These are phyloP conservation scores for Aspergillus sp. DNA, from an alignment of 2,329 filamentous ascomycete species.

Conservation along the genomic window DNA sequence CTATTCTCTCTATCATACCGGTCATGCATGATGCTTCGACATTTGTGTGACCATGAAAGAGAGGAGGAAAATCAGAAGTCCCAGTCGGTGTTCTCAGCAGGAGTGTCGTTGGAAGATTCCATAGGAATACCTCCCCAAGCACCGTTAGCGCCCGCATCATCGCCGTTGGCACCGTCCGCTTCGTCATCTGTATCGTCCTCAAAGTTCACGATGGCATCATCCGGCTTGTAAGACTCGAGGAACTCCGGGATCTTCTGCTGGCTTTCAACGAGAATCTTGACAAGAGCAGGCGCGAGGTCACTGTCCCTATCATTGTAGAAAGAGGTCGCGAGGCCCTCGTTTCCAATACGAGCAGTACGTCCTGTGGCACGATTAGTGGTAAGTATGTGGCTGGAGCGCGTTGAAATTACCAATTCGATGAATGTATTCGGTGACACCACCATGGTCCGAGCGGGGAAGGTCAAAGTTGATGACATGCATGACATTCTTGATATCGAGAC, in stretches of 20 bases:
- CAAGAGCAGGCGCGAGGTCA: constrained; percentile 66
- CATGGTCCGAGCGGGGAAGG: constrained; percentile 66
- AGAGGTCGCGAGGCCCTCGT: constrained; percentile 77
- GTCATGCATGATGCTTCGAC: no score
- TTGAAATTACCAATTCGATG: constrained; percentile 76
- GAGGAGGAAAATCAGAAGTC: not conserved
- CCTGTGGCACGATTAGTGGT: constrained; percentile 44
- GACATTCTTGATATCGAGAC: constrained; percentile 81
- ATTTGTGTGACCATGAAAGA: no score
- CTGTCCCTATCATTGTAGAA: constrained; percentile 80
- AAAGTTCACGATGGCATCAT: constrained; percentile 40
- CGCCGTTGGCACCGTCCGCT: constrained; percentile 16
- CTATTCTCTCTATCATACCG: no score
- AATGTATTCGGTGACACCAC: constrained; percentile 89
- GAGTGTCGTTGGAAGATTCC: constrained; percentile 6
- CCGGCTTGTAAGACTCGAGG: constrained; percentile 55
- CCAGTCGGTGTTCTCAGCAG: not conserved
- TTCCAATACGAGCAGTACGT: constrained; percentile 89
- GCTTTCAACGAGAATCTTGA: constrained; percentile 76
- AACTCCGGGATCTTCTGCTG: constrained; percentile 79
- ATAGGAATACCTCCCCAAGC: constrained; percentile 14
- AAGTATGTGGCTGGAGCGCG: not conserved
- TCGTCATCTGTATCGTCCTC: constrained; percentile 51
- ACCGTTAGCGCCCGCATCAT: constrained; percentile 9
- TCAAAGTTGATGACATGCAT: constrained; percentile 94